Evolutionary conservation across 2,329 filamentous ascomycete genomes (phyloP), one percentile per base, ranked within the genome.

Genomic region (Colletotrichum paranaense): DNA sequence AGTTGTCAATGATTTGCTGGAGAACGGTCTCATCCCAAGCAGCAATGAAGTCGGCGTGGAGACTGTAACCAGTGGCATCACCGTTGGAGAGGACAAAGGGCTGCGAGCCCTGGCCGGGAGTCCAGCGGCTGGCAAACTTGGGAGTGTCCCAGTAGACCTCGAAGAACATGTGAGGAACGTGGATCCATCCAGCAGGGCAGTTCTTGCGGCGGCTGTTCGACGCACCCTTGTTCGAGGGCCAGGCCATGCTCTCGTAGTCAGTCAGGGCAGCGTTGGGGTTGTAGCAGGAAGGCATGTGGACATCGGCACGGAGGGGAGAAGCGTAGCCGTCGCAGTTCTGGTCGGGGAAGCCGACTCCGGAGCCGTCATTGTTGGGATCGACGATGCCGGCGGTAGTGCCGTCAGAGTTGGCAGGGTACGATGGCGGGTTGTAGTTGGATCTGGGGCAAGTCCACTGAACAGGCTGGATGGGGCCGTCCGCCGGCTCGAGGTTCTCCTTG

Each of bases 201-300:
- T 90, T 86, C 62, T 81, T 76, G 77, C 87, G 86, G 68, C 88
- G 88, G 73, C 85, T 84, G 76, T 85, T 82, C 66, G 82, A 79
- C 3, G 79, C 82, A 60, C 80, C 79, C 28, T 75, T 80, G 60
- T 82, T 79, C 4, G 81, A 81, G n/a, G 92, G 92, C 78, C 89
- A 94, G 26, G 84, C 86, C 87, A 92, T 92, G 85, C 94, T 88
- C 78, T 87, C 85, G 84, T 90, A 91, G 82, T 92, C 86, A 38
- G 86, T 82, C 53, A 92, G 84, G 68, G 89, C 90, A 59, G 88
- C 85, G 55, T 87, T 80, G 35, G 92, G 92, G 81, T 94, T 88
- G 88, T 93, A 94, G 86, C 92, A 94, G 6, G 91, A 92, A 6
- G 92, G 92, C 83, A 94, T 93, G 85, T 93, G 92, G 53, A 94